Conservation (phyloP, 768 basidiomycete genomes). For the Mycena latifolia region DNA sequence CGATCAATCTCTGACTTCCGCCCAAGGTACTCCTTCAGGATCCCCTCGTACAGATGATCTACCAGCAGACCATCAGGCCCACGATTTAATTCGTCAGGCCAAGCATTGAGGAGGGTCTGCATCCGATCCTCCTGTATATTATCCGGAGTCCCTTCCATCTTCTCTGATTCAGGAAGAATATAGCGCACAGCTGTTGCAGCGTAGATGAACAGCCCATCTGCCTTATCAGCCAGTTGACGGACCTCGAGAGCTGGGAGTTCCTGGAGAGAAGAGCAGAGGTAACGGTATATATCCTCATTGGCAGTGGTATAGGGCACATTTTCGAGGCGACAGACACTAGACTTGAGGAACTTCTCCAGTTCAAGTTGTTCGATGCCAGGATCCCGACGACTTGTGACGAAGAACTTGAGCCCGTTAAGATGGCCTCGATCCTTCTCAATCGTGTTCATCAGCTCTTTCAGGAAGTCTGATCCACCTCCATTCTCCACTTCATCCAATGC, state of each 20-base stretch:
- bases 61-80: not conserved
- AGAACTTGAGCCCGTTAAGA: no score
- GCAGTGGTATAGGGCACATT: not conserved
- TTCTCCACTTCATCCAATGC: slow-evolving; percentile 11
- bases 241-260: no score
- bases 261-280: slow-evolving; percentile 2
- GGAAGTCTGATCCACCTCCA: no score
- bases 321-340: not conserved
- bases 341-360: not conserved
- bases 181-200: no score
- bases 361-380: slow-evolving; percentile 2
- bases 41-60: slow-evolving; percentile 17
- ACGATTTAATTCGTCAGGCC: slow-evolving; percentile 4
- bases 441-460: no score
- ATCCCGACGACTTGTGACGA: no score
- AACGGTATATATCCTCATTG: not conserved
- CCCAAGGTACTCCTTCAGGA: not conserved
- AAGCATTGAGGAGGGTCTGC: not conserved
- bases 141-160: not conserved
- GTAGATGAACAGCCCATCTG: no score
- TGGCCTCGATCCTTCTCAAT: no score
- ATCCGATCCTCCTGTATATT: not conserved
- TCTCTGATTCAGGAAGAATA: no score
- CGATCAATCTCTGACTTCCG: not conserved
- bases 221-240: no score